Conservation (phyloP, 345 rosid genomes). For the Stellera chamaejasme region DNA sequence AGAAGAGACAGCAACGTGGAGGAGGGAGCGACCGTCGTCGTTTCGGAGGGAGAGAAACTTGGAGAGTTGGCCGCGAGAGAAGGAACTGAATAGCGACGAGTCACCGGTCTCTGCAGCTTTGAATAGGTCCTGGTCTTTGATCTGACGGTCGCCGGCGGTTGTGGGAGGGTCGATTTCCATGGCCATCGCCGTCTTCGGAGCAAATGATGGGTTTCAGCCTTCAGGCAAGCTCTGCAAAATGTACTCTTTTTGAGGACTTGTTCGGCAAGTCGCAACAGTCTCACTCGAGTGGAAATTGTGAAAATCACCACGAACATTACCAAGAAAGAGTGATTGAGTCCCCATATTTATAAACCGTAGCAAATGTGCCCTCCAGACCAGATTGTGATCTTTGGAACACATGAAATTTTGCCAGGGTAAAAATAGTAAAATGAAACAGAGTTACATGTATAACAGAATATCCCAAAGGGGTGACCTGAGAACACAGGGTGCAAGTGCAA, state of each 20-base stretch:
- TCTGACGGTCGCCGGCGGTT: constrained; percentile 16
- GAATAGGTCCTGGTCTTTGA: constrained; percentile 58
- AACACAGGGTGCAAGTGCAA: constrained; percentile 15
- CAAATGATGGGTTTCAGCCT: neutral
- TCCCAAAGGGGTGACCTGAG: constrained; percentile 40
- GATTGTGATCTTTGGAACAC: no score
- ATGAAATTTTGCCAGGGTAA: no score
- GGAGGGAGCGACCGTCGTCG: constrained; percentile 85
- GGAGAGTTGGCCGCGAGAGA: constrained; percentile 39
- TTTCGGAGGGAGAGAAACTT: constrained; percentile 44
- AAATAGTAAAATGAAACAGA: no score
- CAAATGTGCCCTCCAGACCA: no score
- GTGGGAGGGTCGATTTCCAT: constrained; percentile 34
- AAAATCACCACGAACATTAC: no score
- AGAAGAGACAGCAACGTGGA: constrained; percentile 69
- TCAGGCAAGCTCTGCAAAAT: no score
- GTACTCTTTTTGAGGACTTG: no score
- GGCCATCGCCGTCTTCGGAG: constrained; percentile 17
- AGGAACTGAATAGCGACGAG: constrained; percentile 39
- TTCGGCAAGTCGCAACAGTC: no score
- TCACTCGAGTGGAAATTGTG: no score
- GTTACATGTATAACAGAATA: constrained; percentile 2
- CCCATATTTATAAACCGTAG: no score
- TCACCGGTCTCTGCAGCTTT: constrained; percentile 80
- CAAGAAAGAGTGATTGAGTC: no score